phyloP scores from a whole-genome alignment of 2,329 filamentous ascomycete species.

The Leptographium lundbergii region DNA sequence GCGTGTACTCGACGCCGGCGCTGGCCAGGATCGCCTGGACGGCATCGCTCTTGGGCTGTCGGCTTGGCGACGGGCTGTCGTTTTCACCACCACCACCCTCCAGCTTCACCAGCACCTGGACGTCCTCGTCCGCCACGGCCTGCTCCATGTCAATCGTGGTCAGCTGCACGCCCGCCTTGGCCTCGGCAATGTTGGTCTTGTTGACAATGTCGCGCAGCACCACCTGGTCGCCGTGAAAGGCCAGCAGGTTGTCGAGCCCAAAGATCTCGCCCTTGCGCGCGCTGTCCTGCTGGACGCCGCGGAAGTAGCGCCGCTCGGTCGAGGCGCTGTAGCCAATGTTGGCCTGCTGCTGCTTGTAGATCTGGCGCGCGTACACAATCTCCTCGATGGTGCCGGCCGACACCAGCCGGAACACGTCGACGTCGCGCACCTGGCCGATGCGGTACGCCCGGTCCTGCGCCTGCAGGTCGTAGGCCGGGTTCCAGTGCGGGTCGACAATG shows the following conservation, averaged over 20 bases:
- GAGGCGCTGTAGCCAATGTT: conserved; percentile 95
- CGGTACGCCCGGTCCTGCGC: conserved; percentile 94
- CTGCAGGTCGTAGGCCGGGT: conserved; percentile 86
- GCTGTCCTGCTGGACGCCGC: conserved; percentile 75
- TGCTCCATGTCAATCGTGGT: conserved; percentile 62
- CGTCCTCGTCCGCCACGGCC: conserved; percentile 40
- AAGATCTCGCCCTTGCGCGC: conserved; percentile 88
- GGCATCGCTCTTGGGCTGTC: conserved; percentile 47
- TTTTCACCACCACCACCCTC: conserved; percentile 25
- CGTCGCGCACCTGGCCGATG: conserved; percentile 83
- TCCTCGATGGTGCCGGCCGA: conserved; percentile 91
- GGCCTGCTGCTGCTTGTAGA: conserved; percentile 98
- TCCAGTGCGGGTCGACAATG: conserved; percentile 96
- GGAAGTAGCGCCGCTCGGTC: conserved; percentile 87
- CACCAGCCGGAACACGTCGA: conserved; percentile 88
- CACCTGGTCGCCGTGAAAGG: conserved; percentile 65
- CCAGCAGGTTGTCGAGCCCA: conserved; percentile 75
- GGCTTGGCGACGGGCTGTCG: neutral
- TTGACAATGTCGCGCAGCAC: conserved; percentile 92
- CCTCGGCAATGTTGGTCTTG: conserved; percentile 94
- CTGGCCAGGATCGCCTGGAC: conserved; percentile 79
- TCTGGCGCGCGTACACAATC: conserved; percentile 90
- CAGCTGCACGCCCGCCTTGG: conserved; percentile 70
- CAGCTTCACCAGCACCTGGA: conserved; percentile 31
- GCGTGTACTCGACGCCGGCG: conserved; percentile 87